Evolutionary conservation across 805 yeast genomes (phyloP), one percentile per base, ranked within the genome.

Genomic region (Yarrowia sp.): DNA sequence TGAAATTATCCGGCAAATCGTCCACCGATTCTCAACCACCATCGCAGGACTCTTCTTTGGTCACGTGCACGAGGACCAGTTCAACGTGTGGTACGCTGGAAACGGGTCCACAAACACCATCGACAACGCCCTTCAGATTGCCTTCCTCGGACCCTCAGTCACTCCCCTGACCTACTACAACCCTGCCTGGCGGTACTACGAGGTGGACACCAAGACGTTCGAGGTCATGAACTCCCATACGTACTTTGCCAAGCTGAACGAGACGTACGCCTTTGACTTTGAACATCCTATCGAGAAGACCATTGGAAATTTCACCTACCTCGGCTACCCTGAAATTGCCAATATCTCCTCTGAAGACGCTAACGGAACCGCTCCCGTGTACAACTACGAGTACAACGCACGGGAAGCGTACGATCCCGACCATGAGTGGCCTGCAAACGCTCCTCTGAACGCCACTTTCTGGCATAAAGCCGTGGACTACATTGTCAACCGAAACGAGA

Each of bases 111-210:
- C 77, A 70, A 80, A 46, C 40, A 59, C 66, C 1, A 35, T 59
- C 8, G 66, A 81, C 7, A 79, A 79, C 45, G 87, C 85, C 2
- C 72, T 87, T 36, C 83, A 83, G 72, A 82, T 85, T 78, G 88
- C 89, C 1, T 88, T 88, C 86, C 82, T 88, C 67, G 82, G 85
- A 1, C 92, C 86, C 70, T 86, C 91, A 0, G 84, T 89, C 50
- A 87, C 91, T 7, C 90, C 92, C 8, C 81, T 82, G 74, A 77
- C 80, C 7, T 81, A 85, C 64, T 82, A 84, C 72, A 89, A 89
- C 75, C 93, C 93, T 5, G 83, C 87, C 36, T 89, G 91, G 89
- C 83, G 90, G 75, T 88, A 87, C 78, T 89, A 89, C 73, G 86
- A 86, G 72, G 87, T 89, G 59, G 91, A 89, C 74, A 78, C 83